These are phyloP conservation scores for Cercospora zeina DNA, from an alignment of 2,329 filamentous ascomycete species.

Conservation along the genomic window DNA sequence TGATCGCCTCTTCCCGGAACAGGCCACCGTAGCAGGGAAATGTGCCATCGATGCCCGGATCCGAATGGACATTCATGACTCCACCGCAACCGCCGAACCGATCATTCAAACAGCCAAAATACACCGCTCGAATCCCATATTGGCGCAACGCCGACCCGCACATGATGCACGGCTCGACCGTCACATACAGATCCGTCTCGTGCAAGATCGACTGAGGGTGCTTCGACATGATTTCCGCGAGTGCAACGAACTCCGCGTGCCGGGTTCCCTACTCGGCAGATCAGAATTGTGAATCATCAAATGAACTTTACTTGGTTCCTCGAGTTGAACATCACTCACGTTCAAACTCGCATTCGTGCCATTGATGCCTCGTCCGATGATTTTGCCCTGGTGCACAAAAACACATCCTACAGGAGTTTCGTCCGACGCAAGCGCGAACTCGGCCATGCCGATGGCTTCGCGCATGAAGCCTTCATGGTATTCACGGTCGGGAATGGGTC, in stretches of 20 bases:
- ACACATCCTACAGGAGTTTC: slow-evolving; percentile 98
- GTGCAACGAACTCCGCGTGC: slow-evolving; percentile 91
- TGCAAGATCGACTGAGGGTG: slow-evolving; percentile 68
- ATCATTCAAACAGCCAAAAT: slow-evolving; percentile 94
- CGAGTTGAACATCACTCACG: slow-evolving; percentile 41
- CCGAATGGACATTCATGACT: slow-evolving; percentile 81
- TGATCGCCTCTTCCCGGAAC: slow-evolving; percentile 89
- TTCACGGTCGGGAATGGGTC: slow-evolving; percentile 44
- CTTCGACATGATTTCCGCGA: slow-evolving; percentile 64
- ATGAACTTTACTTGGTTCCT: background rate
- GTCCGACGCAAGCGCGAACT: slow-evolving; percentile 77
- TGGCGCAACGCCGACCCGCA: slow-evolving; percentile 91
- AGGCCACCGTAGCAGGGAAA: slow-evolving; percentile 85
- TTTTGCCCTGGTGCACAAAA: slow-evolving; percentile 73
- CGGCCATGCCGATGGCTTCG: slow-evolving; percentile 84
- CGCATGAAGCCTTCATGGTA: slow-evolving; percentile 71
- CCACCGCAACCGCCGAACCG: slow-evolving; percentile 95
- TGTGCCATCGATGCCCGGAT: slow-evolving; percentile 70
- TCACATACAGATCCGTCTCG: slow-evolving; percentile 85
- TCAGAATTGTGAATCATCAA: background rate
- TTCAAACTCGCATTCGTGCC: slow-evolving; percentile 87
- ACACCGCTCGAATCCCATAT: slow-evolving; percentile 82
- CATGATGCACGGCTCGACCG: slow-evolving; percentile 98
- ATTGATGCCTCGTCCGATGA: slow-evolving; percentile 93
- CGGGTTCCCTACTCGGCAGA: slow-evolving; percentile 67